These are phyloP conservation scores for Trichosanthes cucumerina DNA, from an alignment of 306 rosid genomes.

Conservation along the genomic window DNA sequence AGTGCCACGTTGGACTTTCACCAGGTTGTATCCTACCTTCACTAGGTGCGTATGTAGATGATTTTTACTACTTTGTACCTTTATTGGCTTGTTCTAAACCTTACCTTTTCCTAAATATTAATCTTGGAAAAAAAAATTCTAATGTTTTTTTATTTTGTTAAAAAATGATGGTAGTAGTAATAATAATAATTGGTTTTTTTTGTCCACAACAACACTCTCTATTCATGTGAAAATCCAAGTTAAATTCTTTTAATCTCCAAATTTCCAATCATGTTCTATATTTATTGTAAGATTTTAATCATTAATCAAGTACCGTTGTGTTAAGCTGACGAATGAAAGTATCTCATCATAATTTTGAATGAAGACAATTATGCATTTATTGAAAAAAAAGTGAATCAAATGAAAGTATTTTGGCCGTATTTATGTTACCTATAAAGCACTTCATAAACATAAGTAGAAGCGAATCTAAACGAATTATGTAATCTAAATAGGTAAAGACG, in stretches of 20 bases:
- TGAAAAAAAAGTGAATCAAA: neutral
- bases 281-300: too few species aligned
- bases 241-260: neutral
- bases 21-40: neutral
- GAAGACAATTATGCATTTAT: neutral
- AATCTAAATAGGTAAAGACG: neutral
- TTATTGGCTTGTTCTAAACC: slow-evolving; percentile 10
- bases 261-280: neutral
- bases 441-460: neutral
- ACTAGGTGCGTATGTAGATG: neutral
- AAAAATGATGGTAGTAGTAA: neutral
- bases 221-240: neutral
- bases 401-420: neutral
- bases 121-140: neutral
- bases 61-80: neutral
- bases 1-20: neutral
- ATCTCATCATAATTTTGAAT: neutral
- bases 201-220: neutral
- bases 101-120: slow-evolving; percentile 2
- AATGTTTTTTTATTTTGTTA: neutral
- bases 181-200: neutral
- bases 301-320: neutral
- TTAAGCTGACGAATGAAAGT: neutral
- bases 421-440: neutral
- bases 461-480: neutral